Conservation (phyloP, 805 yeast species). For the Cyberlindnera nakhonratchasimensis region DNA sequence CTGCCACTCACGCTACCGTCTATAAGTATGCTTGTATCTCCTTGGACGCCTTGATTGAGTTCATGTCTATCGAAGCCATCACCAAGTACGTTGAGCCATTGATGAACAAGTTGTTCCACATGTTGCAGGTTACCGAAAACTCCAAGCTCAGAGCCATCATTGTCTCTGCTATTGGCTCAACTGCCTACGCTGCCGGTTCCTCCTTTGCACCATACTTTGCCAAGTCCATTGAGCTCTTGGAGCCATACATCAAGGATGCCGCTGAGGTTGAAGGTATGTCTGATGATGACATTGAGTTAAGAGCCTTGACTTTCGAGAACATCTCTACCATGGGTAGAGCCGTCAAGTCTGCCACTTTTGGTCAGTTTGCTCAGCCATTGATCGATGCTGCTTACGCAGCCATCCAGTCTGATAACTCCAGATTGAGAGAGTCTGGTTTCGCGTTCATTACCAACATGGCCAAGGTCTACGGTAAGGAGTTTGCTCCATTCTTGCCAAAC, state of each 20-base stretch:
- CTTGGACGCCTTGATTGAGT: conserved; percentile 87
- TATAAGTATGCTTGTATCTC: conserved; percentile 91
- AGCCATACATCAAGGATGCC: conserved; percentile 72
- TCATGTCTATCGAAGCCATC: conserved; percentile 84
- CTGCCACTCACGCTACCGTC: conserved; percentile 76
- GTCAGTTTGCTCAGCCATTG: conserved; percentile 81
- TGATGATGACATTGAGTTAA: conserved; percentile 86
- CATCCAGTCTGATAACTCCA: conserved; percentile 69
- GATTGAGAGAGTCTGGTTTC: conserved; percentile 92
- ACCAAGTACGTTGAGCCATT: conserved; percentile 79
- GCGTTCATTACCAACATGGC: conserved; percentile 93
- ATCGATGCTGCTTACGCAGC: conserved; percentile 84
- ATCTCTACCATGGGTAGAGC: conserved; percentile 95
- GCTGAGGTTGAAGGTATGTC: conserved; percentile 71
- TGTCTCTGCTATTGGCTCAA: conserved; percentile 95
- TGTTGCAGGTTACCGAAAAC: conserved; percentile 75
- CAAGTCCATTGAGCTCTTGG: conserved; percentile 73
- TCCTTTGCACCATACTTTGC: conserved; percentile 83
- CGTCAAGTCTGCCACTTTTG: conserved; percentile 87
- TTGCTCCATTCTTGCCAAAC: conserved; percentile 78
- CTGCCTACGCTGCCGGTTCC: conserved; percentile 93
- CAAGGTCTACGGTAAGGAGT: conserved; percentile 87
- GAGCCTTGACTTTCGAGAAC: conserved; percentile 90
- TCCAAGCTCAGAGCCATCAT: conserved; percentile 69
- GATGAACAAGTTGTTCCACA: conserved; percentile 82